phyloP scores from a whole-genome alignment of 2,329 filamentous ascomycete species.

The Leptoxyphium fumago region DNA sequence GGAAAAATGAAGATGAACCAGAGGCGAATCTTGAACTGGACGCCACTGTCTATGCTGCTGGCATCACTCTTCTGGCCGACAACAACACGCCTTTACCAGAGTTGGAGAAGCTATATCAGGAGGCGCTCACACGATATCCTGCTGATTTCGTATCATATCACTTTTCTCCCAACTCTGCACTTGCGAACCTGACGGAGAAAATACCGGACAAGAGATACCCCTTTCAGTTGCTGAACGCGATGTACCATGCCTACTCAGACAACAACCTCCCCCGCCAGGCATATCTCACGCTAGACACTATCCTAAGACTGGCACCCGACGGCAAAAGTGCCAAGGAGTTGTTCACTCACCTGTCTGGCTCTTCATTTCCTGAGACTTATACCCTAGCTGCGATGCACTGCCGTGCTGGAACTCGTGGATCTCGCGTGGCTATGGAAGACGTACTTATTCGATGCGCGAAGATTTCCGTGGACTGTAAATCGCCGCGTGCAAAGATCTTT shows the following conservation, averaged over 20 bases:
- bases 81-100: constrained; percentile 24
- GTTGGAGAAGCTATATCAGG: constrained; percentile 30
- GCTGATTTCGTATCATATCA: constrained; percentile 33
- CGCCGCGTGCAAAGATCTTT: neutral
- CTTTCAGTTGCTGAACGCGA: constrained; percentile 31
- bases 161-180: constrained; percentile 31
- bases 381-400: constrained; percentile 34
- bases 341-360: constrained; percentile 29
- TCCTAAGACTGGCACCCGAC: constrained; percentile 31
- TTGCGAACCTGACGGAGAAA: constrained; percentile 26
- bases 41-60: constrained; percentile 29
- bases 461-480: too few species aligned
- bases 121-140: constrained; percentile 33
- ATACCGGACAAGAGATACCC: constrained; percentile 20
- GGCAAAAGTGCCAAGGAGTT: constrained; percentile 13
- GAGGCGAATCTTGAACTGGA: constrained; percentile 3
- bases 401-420: constrained; percentile 24
- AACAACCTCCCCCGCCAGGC: constrained; percentile 31
- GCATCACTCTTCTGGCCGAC: constrained; percentile 33
- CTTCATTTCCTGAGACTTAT: constrained; percentile 33
- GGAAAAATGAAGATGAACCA: constrained; percentile 24
- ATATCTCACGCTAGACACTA: constrained; percentile 36
- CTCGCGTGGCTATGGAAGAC: constrained; percentile 7
- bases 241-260: constrained; percentile 32
- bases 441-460: neutral